Percentiles rank a stretch among this genome's conserved stretches.
These are phyloP conservation scores for Bretschneidera sinensis DNA, from an alignment of 345 rosid species.

Conservation along the genomic window DNA sequence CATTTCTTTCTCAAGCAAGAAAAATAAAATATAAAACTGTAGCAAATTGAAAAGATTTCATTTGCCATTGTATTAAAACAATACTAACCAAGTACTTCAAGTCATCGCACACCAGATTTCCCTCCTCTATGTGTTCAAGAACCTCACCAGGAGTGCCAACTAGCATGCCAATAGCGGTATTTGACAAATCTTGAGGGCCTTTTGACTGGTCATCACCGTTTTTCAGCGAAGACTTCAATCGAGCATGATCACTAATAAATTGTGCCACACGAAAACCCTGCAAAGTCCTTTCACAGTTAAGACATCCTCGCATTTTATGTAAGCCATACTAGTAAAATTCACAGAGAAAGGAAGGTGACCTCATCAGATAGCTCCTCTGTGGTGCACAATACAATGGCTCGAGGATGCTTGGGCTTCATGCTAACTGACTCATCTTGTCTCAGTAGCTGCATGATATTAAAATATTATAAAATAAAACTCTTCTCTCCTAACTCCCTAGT, in stretches of 20 bases:
- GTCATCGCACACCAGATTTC: conserved; percentile 16
- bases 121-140: conserved; percentile 25
- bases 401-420: conserved; percentile 57
- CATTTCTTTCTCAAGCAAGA: neutral
- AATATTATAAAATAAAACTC: neutral
- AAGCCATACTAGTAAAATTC: neutral
- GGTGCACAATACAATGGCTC: conserved; percentile 57
- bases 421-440: conserved; percentile 45
- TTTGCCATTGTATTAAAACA: no score
- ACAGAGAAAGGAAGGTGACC: conserved; percentile 23
- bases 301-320: neutral
- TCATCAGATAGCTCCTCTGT: conserved; percentile 61
- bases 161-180: conserved; percentile 51
- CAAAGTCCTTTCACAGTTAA: conserved; percentile 3
- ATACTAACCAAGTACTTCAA: conserved; percentile 13
- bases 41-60: neutral
- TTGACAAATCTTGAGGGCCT: conserved; percentile 40
- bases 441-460: conserved; percentile 37
- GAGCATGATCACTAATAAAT: conserved; percentile 50
- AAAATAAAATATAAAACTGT: neutral
- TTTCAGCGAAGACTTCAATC: conserved; percentile 41
- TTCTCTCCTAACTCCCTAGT: neutral
- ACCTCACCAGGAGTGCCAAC: conserved; percentile 29
- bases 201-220: conserved; percentile 44
- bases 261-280: conserved; percentile 54